Base-by-base conservation (phyloP, 202 grass and related monocot genomes). In the Alloteropsis angusta region DNA sequence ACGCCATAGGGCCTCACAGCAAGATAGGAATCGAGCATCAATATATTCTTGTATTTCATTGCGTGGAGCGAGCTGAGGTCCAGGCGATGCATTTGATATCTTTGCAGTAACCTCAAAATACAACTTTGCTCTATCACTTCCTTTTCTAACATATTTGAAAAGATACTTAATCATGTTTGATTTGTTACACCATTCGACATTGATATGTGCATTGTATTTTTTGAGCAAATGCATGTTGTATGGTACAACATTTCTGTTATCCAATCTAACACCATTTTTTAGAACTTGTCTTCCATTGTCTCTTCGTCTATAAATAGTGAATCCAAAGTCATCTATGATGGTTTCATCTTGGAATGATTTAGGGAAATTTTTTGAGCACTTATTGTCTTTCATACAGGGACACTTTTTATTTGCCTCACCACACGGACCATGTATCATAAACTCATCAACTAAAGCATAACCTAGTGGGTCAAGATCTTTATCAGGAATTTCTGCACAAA, bases 71-170 rank as follows among this genome's bases (percentile, higher is more conserved):
- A 61, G 34, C 5, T 34, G 16, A 6, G 2, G 10, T 4, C 54
- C 6, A 8, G 28, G 7, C 8, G 13, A 61, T 63, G 43, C 6
- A 41, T 26, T 46, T 15, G 44, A 46, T 46, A 13, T 46, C 9
- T 46, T 46, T 46, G 44, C 12, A 15, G 44, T 15, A 46, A 46
- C 39, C 21, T 15, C 35, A 2, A 28, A 25, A 21, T n/a, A 11
- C 0, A 30, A 39, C 7, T 38, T 9, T 37, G 7, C 37, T 1
- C 43, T 18, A 47, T 79, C 83, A 39, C 4, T 4, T 14, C 75
- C 74, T 18, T 85, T 85, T 36, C 6, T 69, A 0, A 85, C 46
- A 52, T 85, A 85, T 7, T 72, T 61, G 15, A 77, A 77, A 0
- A 77, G 9, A 3, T 77, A 78, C 12, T 84, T 84, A 6, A 84